Evolutionary conservation across 352 stramenopile species (phyloP).

Genomic region (Thalassiosira livingstoniorum): DNA sequence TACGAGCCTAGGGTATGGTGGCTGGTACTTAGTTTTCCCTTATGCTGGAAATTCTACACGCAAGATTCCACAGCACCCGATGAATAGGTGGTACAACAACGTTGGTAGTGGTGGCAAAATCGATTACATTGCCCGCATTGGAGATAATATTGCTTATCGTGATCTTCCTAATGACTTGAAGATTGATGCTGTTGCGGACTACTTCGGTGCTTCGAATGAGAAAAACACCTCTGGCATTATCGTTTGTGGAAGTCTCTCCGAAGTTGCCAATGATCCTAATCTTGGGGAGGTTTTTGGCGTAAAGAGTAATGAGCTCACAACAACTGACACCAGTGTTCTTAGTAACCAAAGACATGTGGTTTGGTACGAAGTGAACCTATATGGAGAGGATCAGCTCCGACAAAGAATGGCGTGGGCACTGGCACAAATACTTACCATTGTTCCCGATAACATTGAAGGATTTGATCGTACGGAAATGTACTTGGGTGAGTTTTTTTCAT

Average conservation of each 20-base stretch:
- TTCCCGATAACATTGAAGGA: constrained; percentile 42
- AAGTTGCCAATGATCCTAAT: constrained; percentile 45
- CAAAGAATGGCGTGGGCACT: constrained; percentile 56
- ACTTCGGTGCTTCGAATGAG: constrained; percentile 48
- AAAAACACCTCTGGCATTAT: constrained; percentile 44
- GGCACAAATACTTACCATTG: constrained; percentile 62
- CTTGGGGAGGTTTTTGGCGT: constrained; percentile 49
- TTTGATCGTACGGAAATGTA: constrained; percentile 59
- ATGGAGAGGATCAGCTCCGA: constrained; percentile 67
- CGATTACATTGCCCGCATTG: constrained; percentile 44
- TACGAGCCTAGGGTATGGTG: constrained; percentile 30
- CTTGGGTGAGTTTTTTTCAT: too few species aligned
- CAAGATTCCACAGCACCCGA: constrained; percentile 68
- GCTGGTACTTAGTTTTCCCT: constrained; percentile 59
- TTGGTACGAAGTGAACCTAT: constrained; percentile 56
- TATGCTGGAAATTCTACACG: constrained; percentile 35
- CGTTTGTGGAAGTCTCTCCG: constrained; percentile 59
- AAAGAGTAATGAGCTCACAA: constrained; percentile 18
- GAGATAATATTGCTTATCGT: constrained; percentile 45
- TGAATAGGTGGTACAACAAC: constrained; percentile 55
- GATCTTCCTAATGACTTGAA: constrained; percentile 52
- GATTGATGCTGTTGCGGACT: constrained; percentile 44
- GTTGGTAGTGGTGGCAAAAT: constrained; percentile 22
- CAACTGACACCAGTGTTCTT: background rate
- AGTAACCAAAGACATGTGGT: constrained; percentile 58